Evolutionary conservation across 768 basidiomycete species (phyloP), one percentile per base, ranked within the genome.

Genomic region (Pleurotus djamor): DNA sequence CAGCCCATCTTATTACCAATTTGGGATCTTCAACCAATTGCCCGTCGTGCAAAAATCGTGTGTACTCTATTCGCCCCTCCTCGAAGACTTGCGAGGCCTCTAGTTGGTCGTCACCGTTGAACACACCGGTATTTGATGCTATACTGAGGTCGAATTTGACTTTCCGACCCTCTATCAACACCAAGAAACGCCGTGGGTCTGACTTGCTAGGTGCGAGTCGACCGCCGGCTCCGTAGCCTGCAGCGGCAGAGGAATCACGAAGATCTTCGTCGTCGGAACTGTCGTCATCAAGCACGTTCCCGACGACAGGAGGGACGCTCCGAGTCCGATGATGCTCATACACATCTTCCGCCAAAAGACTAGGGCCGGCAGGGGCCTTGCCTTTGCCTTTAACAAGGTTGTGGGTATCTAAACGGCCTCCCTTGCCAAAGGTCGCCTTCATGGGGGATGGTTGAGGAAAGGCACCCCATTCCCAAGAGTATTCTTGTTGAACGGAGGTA

Each of bases 381-480:
- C 64, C 71, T 65, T 72, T 73, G 21, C 71, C 55, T 68, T 72
- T 38, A 54, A 61, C 61, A 65, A 54, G 21, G 59, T 60, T 52
- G 66, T 60, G 45, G 61, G 62, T 38, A 63, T 61, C 45, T 63
- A 58, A 59, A n/a, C 79, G 68, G 2, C 78, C 77, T 32, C 78
- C 72, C 59, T 78, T 78, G 1, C 76, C 74, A 65, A 88, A 87
- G 9, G 80, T 75, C 0, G 81, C 62, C 56, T 81, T 81, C 64
- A 85, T 72, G 0, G 89, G 89, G 3, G 91, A 91, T 21, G 85
- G 88, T 62, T 87, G 89, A 33, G 93, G 95, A 66, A 96, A 92
- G 16, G 83, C 86, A 32, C 93, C 94, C 94, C 94, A 96, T 65
- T 96, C 95, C 94, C 94, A 96, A 5, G 91, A 90, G 66, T 94